Evolutionary conservation across 2,329 filamentous ascomycete species (phyloP), one percentile per base, ranked within the genome.

Genomic region (Intubia oerlemansii): DNA sequence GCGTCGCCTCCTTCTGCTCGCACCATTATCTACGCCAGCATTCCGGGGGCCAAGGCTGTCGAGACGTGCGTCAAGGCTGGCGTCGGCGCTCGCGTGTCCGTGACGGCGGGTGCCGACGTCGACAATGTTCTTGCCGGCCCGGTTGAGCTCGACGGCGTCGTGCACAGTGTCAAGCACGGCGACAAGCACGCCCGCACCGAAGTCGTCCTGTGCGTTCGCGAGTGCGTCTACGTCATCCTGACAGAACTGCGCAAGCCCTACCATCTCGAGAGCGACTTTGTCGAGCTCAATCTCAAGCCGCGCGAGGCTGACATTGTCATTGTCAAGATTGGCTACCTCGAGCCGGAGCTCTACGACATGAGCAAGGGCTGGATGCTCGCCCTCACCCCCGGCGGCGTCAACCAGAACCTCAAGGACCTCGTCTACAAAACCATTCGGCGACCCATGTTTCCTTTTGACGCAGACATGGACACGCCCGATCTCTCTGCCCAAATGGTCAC

Each of bases 271-370:
- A 47, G 42, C 9, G 61, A 64, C 38, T 64, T 65, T 35, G 57
- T 51, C 0, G 53, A 56, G 4, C 47, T 65, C 1, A 32, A 53
- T 24, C 50, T 66, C 1, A 26, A 42, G 7, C 59, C 59, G 2
- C 50, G 58, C 2, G 37, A 46, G 5, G 51, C 53, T 1, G 56
- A 60, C 35, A 52, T 65, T 14, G 58, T 64, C 1, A 52, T 65
- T 24, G 58, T 64, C 15, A 64, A 65, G 41, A 65, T 65, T 25
- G 60, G 60, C 11, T 66, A 64, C 32, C 42, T 66, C 2, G 60
- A 65, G 38, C 60, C 60, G 4, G 53, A 65, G 38, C 43, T 64
- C 5, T 62, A 60, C 33, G 51, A 52, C 28, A 65, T 65, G 59
- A 53, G 59, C 1, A 47, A 46, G 7, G 58, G 56, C 30, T 65